A percentile compares a stretch with the other conserved stretches of the same genome.
Evolutionary conservation across 179 eudicot species (phyloP).

Genomic region (Silene coronaria): DNA sequence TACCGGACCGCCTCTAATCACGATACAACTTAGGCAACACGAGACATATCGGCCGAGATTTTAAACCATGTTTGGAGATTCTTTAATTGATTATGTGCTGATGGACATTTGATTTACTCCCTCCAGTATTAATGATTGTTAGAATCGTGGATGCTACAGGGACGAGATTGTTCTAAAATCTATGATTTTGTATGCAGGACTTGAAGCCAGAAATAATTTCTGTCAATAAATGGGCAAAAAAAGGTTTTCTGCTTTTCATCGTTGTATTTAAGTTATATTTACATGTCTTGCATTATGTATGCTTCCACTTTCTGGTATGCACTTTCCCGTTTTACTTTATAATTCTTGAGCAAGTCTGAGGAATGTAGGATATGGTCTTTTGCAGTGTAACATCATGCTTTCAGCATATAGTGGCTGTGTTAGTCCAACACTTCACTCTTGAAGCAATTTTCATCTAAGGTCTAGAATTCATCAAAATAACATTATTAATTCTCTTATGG

Average conservation of each 20-base stretch:
- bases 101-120: background rate
- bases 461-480: background rate
- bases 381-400: background rate
- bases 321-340: background rate
- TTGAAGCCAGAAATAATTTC: slow-evolving; percentile 28
- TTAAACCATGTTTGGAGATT: background rate
- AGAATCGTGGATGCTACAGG: background rate
- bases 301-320: background rate
- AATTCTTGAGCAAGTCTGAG: background rate
- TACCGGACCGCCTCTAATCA: too few species aligned
- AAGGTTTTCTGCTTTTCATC: slow-evolving; percentile 39
- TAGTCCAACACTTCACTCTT: background rate
- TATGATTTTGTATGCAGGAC: slow-evolving; percentile 45
- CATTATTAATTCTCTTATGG: background rate
- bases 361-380: background rate
- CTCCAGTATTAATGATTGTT: background rate
- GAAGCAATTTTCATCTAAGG: background rate
- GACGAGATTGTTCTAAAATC: background rate
- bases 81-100: background rate
- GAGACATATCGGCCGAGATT: too few species aligned
- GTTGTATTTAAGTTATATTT: background rate
- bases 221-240: slow-evolving; percentile 31
- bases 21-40: too few species aligned
- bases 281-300: background rate
- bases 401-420: background rate